These are phyloP conservation scores for Artomyces pyxidatus DNA, from an alignment of 768 basidiomycete genomes.

Conservation along the genomic window DNA sequence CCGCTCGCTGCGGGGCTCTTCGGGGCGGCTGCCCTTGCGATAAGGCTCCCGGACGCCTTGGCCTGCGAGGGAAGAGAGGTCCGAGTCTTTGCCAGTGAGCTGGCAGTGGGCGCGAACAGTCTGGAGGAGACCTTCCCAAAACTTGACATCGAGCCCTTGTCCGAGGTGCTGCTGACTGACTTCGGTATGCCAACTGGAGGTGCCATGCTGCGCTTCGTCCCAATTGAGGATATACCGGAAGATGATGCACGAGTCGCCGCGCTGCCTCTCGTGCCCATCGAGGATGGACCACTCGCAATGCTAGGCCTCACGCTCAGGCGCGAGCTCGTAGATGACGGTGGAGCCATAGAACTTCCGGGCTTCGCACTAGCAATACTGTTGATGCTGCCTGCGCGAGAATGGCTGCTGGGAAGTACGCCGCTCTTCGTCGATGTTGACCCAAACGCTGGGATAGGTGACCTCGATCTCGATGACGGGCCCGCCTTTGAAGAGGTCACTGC, in stretches of 20 bases:
- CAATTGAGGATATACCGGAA: constrained; percentile 35
- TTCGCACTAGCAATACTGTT: constrained; percentile 5
- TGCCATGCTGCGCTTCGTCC: constrained; percentile 27
- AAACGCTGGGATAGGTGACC: constrained; percentile 23
- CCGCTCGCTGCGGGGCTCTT: constrained; percentile 9
- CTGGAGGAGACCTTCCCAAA: constrained; percentile 14
- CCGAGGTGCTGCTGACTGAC: neutral
- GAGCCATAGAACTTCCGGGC: constrained; percentile 2
- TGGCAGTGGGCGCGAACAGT: constrained; percentile 20
- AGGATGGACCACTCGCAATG: constrained; percentile 15
- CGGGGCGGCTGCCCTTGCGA: constrained; percentile 10
- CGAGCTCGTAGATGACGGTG: constrained; percentile 8
- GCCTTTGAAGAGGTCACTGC: constrained; percentile 11
- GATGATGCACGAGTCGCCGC: constrained; percentile 20
- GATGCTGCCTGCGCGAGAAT: constrained; percentile 1
- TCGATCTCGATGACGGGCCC: constrained; percentile 7
- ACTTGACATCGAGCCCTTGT: constrained; percentile 12
- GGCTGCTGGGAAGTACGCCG: neutral
- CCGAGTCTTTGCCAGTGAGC: constrained; percentile 14
- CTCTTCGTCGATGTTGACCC: constrained; percentile 6
- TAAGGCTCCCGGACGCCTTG: constrained; percentile 4
- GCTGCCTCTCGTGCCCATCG: constrained; percentile 24
- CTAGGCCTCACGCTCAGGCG: constrained; percentile 1
- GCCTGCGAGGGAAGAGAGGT: constrained; percentile 7
- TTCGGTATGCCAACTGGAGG: constrained; percentile 8